Evolutionary conservation across 78 protist species (phyloP), one percentile per base, ranked within the genome.

Genomic region (slime mould (Dictyostelium discoideum)): DNA sequence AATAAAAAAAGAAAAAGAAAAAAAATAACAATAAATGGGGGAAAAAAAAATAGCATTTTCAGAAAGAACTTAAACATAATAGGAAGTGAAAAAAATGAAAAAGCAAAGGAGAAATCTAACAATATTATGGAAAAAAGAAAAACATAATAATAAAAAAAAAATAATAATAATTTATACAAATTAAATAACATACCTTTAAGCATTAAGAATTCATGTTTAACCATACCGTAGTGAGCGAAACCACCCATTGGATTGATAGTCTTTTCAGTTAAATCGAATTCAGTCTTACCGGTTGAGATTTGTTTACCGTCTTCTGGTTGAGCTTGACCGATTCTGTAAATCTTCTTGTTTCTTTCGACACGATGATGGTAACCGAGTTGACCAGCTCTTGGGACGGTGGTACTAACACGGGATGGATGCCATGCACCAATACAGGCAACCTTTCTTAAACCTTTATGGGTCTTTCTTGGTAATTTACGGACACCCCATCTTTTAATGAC

Each of bases 381-480:
- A 98, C 99, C 99, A 57, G 99, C 99, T 92, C 99, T 99, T 94
- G 99, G 98, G 5, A 99, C 99, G 13, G 99, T 83, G 97, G 44
- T 98, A 44, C 85, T 29, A 79, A 99, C 99, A 84, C 99, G 97
- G 82, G 99, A 97, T 29, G 99, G 99, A 89, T 99, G 99, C 99
- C 99, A 99, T 3, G 99, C 98, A 7, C 99, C 99, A 85, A 99
- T 99, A 89, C 99, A 99, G 54, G 99, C 99, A 85, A 99, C 99
- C 99, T 99, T 99, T 87, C 99, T 97, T 63, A 98, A 98, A 98
- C 99, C 99, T 40, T 97, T 89, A 98, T 99, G 99, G 80, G 99
- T 98, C 99, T 99, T 99, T 82, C 99, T 97, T 84, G 99, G 99
- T 24, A 99, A 99, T 72, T 93, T 83, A 81, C 96, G 83, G 93